A percentile compares a stretch with the other conserved stretches of the same genome.
These are phyloP conservation scores for Danielozyma ontarioensis DNA, from an alignment of 805 yeast species.

Conservation along the genomic window DNA sequence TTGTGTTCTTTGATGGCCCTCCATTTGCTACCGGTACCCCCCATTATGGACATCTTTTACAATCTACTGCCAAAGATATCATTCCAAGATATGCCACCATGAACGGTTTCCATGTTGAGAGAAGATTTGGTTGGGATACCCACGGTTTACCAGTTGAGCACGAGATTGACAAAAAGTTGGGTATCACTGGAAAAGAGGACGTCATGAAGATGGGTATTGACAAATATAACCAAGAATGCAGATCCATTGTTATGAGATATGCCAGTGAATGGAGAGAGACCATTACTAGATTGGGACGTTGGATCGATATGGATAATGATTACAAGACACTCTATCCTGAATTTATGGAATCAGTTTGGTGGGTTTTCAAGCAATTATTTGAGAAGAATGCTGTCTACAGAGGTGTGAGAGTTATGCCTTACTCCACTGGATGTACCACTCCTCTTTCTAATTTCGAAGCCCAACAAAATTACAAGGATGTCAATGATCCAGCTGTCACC, in stretches of 20 bases:
- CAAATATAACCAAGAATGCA: slow-evolving; percentile 90
- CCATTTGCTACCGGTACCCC: slow-evolving; percentile 99
- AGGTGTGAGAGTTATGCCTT: slow-evolving; percentile 98
- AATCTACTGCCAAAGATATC: slow-evolving; percentile 95
- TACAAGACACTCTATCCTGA: slow-evolving; percentile 93
- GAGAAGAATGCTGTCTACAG: slow-evolving; percentile 87
- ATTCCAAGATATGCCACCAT: slow-evolving; percentile 97
- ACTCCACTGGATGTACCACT: slow-evolving; percentile 95
- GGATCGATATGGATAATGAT: slow-evolving; percentile 99
- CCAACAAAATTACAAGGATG: slow-evolving; percentile 96
- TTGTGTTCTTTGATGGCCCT: slow-evolving; percentile 97
- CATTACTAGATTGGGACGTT: slow-evolving; percentile 92
- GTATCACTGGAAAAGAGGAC: slow-evolving; percentile 89
- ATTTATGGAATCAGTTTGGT: slow-evolving; percentile 98
- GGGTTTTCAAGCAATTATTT: slow-evolving; percentile 90
- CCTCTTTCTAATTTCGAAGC: slow-evolving; percentile 98
- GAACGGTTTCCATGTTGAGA: slow-evolving; percentile 94
- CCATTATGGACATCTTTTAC: slow-evolving; percentile 95
- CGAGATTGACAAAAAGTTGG: slow-evolving; percentile 95
- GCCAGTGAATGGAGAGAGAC: slow-evolving; percentile 93
- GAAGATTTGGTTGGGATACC: slow-evolving; percentile 99
- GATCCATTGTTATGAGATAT: slow-evolving; percentile 95
- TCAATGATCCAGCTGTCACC: slow-evolving; percentile 93
- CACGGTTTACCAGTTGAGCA: slow-evolving; percentile 99
- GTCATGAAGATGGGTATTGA: slow-evolving; percentile 92